Percentiles rank a stretch among this genome's conserved stretches.
Conservation (phyloP, 2,329 filamentous ascomycete genomes). For the Colletotrichum camelliae region DNA sequence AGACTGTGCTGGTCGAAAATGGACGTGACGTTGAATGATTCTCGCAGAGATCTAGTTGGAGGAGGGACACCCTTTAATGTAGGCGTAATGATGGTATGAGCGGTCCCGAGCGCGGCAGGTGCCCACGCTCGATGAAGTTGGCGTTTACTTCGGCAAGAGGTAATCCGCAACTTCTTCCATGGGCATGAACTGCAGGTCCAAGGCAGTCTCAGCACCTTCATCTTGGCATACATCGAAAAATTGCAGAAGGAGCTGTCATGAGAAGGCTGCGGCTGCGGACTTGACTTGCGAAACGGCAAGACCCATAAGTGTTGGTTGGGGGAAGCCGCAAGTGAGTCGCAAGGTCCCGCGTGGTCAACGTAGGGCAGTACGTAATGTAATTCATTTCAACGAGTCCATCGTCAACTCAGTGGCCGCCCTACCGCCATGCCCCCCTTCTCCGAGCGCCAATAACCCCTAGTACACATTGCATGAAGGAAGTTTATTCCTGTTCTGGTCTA, state of each 20-base stretch:
- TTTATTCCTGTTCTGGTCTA: constrained; percentile 7
- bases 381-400: not conserved
- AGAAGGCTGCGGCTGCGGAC: not conserved
- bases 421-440: not conserved
- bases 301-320: not conserved
- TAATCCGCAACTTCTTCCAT: not conserved
- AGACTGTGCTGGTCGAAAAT: not conserved
- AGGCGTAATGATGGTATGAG: not conserved
- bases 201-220: not conserved
- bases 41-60: not conserved
- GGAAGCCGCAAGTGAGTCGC: not conserved
- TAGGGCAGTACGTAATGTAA: not conserved
- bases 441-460: constrained; percentile 1
- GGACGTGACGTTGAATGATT: not conserved
- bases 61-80: not conserved
- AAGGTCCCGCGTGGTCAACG: not conserved
- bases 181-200: not conserved
- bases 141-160: not conserved
- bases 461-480: constrained; percentile 7
- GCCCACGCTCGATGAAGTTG: not conserved
- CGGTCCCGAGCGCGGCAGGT: not conserved
- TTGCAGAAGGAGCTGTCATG: not conserved
- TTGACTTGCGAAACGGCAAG: not conserved
- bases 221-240: not conserved
- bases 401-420: not conserved